Percentiles rank a stretch among this genome's conserved stretches.
phyloP scores from a whole-genome alignment of 192 early-diverging fungal species.

The Rhizophagus sp. region DNA sequence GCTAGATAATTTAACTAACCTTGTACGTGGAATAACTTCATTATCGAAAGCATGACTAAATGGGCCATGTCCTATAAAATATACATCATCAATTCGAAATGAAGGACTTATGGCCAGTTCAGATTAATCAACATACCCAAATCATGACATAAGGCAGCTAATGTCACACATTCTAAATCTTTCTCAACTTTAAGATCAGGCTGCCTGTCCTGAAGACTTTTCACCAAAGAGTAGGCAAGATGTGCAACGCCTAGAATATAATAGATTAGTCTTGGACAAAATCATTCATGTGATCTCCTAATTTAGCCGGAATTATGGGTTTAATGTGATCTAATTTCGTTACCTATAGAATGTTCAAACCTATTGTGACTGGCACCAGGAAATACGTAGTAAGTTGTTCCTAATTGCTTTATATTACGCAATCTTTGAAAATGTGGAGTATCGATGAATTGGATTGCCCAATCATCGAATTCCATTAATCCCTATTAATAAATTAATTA shows the following conservation, averaged over 20 bases:
- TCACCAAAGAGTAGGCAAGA: conserved; percentile 74
- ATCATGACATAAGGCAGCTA: conserved; percentile 95
- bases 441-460: conserved; percentile 75
- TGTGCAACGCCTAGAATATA: conserved; percentile 70
- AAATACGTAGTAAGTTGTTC: conserved; percentile 87
- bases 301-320: too few species aligned
- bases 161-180: conserved; percentile 82
- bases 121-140: conserved; percentile 50
- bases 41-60: conserved; percentile 96
- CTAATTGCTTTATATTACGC: conserved; percentile 87
- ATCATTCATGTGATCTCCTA: background rate
- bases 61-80: conserved; percentile 81
- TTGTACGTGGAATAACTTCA: conserved; percentile 73
- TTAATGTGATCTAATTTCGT: background rate
- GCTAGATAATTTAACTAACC: conserved; percentile 20
- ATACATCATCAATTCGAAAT: background rate
- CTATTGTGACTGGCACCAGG: conserved; percentile 94
- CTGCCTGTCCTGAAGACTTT: conserved; percentile 70
- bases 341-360: conserved; percentile 88
- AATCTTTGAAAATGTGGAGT: conserved; percentile 96
- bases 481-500: conserved; percentile 42
- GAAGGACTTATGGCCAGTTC: background rate
- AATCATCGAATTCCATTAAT: conserved; percentile 72
- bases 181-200: conserved; percentile 77
- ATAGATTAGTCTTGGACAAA: background rate